Evolutionary conservation across 257 asterid species (phyloP).

Genomic region (Pogostemon cablin): DNA sequence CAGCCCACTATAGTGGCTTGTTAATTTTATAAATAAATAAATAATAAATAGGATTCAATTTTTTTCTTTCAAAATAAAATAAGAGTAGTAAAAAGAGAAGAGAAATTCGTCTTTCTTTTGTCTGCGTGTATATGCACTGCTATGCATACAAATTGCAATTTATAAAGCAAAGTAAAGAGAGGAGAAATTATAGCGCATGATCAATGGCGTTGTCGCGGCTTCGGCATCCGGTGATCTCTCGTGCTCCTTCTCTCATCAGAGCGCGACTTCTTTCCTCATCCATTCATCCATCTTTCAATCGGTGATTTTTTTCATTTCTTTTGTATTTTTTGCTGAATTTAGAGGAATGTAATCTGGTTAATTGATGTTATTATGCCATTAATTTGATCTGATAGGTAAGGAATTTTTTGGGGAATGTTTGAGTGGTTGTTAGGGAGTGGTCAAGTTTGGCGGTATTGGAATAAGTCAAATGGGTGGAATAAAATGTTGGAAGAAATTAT

Average conservation of each 20-base stretch:
- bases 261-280: conserved; percentile 68
- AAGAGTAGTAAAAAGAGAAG: neutral
- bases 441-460: conserved; percentile 30
- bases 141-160: neutral
- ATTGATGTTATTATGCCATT: conserved; percentile 12
- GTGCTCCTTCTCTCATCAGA: conserved; percentile 71
- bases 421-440: conserved; percentile 33
- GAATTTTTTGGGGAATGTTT: conserved; percentile 9
- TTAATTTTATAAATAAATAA: no score
- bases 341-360: conserved; percentile 27
- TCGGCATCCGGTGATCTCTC: conserved; percentile 74
- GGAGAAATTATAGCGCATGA: conserved; percentile 41
- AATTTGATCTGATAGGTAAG: conserved; percentile 1
- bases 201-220: conserved; percentile 95
- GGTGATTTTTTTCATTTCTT: conserved; percentile 43
- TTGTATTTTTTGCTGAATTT: conserved; percentile 12
- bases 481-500: conserved; percentile 5
- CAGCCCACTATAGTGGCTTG: neutral
- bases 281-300: conserved; percentile 45
- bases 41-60: no score
- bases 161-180: conserved; percentile 31
- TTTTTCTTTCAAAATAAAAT: neutral
- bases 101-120: conserved; percentile 1
- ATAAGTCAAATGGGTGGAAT: conserved; percentile 20
- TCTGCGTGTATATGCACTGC: conserved; percentile 4